Percentiles rank a stretch among this genome's conserved stretches.
These are phyloP conservation scores for Ophiostoma angusticollis DNA, from an alignment of 2,329 filamentous ascomycete species.

Conservation along the genomic window DNA sequence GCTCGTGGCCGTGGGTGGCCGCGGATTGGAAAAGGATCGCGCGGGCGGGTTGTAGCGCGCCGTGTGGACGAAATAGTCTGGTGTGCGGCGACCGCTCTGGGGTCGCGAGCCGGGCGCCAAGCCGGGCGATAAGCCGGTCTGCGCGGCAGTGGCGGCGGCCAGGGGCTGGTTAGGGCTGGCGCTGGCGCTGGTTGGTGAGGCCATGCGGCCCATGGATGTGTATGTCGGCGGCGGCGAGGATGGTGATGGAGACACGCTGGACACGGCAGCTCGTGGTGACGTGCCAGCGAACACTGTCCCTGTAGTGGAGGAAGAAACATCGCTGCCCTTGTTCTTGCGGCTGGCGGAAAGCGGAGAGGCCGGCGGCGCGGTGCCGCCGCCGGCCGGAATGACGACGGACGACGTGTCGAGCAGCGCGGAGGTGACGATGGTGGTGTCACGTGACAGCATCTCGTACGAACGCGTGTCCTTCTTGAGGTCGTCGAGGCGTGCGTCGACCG, in stretches of 20 bases:
- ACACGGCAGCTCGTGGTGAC: constrained; percentile 1
- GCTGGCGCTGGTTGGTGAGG: too few relatives aligned
- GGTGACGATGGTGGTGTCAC: too few relatives aligned
- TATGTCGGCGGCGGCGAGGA: neutral
- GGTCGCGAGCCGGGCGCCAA: too few relatives aligned
- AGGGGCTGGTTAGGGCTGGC: neutral
- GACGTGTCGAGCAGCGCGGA: too few relatives aligned
- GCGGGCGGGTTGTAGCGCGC: constrained; percentile 41
- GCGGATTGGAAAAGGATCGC: constrained; percentile 43
- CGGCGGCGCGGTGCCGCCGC: neutral
- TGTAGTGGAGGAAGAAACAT: constrained; percentile 18
- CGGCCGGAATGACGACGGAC: constrained; percentile 13
- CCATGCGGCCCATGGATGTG: too few relatives aligned
- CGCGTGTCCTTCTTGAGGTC: constrained; percentile 49
- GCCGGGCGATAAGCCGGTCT: too few relatives aligned
- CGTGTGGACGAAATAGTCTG: constrained; percentile 44
- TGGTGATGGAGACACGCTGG: neutral
- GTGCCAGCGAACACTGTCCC: constrained; percentile 2
- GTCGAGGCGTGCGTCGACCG: constrained; percentile 57
- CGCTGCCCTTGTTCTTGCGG: constrained; percentile 14
- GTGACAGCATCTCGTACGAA: constrained; percentile 71
- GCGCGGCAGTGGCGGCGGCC: constrained; percentile 16
- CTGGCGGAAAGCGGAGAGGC: constrained; percentile 1
- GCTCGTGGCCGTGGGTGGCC: constrained; percentile 25
- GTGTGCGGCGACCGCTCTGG: constrained; percentile 33